phyloP scores from a whole-genome alignment of 225 moss, liverwort and hornwort species.

The Climacium dendroides region DNA sequence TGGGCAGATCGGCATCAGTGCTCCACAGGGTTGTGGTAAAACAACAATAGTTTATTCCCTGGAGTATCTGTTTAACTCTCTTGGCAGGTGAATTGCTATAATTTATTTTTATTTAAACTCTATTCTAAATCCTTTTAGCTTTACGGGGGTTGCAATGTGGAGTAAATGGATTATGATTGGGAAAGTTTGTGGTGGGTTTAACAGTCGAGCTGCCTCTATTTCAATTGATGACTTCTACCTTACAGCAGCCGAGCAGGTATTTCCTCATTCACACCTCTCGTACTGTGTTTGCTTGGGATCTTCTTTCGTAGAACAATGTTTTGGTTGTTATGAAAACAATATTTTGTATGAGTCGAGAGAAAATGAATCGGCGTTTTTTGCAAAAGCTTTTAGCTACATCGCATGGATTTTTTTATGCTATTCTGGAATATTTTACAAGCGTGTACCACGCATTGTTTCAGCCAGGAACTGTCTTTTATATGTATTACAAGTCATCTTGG shows the following conservation, averaged over 20 bases:
- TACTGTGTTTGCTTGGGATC: background rate
- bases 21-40: constrained; percentile 83
- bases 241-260: constrained; percentile 69
- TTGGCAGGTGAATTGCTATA: constrained; percentile 41
- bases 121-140: background rate
- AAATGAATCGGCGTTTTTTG: background rate
- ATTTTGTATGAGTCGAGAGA: background rate
- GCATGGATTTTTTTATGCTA: background rate
- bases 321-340: background rate
- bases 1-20: constrained; percentile 74
- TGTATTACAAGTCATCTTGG: background rate
- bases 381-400: background rate
- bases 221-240: constrained; percentile 88
- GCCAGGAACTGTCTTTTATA: background rate
- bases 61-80: constrained; percentile 58
- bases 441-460: background rate
- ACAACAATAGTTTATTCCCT: constrained; percentile 74
- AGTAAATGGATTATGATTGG: background rate
- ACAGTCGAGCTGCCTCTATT: constrained; percentile 57
- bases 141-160: background rate
- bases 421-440: background rate
- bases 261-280: background rate
- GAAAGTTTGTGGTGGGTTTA: constrained; percentile 5
- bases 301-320: background rate
- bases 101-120: background rate